Conservation (phyloP, 2,329 filamentous ascomycete species). For the Torrubiellomyces zombiae region DNA sequence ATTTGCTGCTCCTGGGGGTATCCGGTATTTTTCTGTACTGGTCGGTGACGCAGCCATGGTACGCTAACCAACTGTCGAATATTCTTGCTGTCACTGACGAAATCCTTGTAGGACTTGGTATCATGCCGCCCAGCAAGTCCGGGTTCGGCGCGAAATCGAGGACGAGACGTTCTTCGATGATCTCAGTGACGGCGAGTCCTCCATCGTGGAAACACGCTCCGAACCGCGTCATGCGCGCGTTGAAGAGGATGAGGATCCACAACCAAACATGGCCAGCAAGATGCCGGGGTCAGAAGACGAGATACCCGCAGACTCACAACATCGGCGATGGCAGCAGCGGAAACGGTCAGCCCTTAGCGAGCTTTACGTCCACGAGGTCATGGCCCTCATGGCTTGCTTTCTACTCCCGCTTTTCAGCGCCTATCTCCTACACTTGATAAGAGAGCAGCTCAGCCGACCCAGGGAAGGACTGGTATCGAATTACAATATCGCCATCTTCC, state of each 20-base stretch:
- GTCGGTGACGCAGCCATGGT: slow-evolving; percentile 85
- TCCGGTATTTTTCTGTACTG: slow-evolving; percentile 82
- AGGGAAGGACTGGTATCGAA: slow-evolving; percentile 81
- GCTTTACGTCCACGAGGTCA: slow-evolving; percentile 56
- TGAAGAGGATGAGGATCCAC: slow-evolving; percentile 27
- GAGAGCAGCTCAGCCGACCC: slow-evolving; percentile 63
- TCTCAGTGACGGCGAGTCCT: slow-evolving; percentile 25
- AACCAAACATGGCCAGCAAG: neutral
- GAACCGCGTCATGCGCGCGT: slow-evolving; percentile 22
- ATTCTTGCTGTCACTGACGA: neutral
- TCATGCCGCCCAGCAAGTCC: slow-evolving; percentile 48
- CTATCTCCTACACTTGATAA: slow-evolving; percentile 66
- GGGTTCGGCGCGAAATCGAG: slow-evolving; percentile 29
- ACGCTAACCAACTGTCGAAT: slow-evolving; percentile 12
- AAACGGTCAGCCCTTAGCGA: slow-evolving; percentile 35
- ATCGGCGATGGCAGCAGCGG: slow-evolving; percentile 6
- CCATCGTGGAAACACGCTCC: slow-evolving; percentile 6
- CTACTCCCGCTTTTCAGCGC: slow-evolving; percentile 62
- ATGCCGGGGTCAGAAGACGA: neutral
- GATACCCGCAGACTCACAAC: too few species aligned
- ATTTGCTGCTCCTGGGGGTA: slow-evolving; percentile 63
- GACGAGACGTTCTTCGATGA: slow-evolving; percentile 20
- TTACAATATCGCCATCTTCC: slow-evolving; percentile 82
- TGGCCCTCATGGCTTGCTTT: slow-evolving; percentile 66
- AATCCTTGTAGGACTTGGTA: slow-evolving; percentile 51